phyloP scores from a whole-genome alignment of 768 basidiomycete genomes.

The Cystobasidium ongulense region DNA sequence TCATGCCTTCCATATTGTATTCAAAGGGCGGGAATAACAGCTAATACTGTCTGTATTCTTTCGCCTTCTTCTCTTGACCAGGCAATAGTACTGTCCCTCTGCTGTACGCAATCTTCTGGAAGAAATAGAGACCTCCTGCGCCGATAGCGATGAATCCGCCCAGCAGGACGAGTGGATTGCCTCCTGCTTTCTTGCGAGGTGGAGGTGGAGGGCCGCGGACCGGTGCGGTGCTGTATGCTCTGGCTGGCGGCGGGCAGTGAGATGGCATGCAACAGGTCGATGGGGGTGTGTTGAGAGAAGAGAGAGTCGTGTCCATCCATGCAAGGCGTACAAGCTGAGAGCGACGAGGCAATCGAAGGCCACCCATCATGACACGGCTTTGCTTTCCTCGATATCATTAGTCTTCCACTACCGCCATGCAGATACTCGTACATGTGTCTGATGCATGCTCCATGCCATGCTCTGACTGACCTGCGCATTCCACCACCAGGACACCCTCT shows the following conservation, averaged over 20 bases:
- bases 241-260: background rate
- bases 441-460: background rate
- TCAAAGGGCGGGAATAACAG: background rate
- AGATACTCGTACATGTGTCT: slow-evolving; percentile 6
- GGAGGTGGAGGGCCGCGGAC: background rate
- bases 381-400: background rate
- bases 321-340: background rate
- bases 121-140: background rate
- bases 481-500: slow-evolving; percentile 26
- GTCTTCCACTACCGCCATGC: background rate
- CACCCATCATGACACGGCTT: background rate
- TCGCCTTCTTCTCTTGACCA: slow-evolving; percentile 13
- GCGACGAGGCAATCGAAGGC: background rate
- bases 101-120: slow-evolving; percentile 11
- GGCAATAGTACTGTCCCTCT: background rate
- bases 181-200: background rate
- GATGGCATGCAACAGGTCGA: background rate
- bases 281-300: background rate
- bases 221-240: background rate
- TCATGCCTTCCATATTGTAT: slow-evolving; percentile 21
- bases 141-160: slow-evolving; percentile 19
- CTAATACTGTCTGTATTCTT: slow-evolving; percentile 32
- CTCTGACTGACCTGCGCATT: background rate
- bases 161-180: slow-evolving; percentile 16
- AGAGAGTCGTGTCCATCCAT: no score